Conservation (phyloP, 345 rosid species). For the Atalantia buxifolia region DNA sequence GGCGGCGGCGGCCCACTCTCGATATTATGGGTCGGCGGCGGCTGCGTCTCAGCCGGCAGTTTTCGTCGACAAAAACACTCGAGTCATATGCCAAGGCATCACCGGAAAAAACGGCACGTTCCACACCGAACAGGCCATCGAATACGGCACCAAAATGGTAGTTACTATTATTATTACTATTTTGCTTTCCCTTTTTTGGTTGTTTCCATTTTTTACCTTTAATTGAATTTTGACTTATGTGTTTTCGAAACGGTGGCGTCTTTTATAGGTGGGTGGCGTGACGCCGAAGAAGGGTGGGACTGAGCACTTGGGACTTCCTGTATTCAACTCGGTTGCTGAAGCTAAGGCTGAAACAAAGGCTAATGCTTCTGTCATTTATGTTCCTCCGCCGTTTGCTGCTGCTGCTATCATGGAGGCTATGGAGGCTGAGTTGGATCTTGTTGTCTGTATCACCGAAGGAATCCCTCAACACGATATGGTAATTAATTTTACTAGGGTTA, state of each 20-base stretch:
- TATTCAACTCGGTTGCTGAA: conserved; percentile 89
- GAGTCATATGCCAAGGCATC: conserved; percentile 94
- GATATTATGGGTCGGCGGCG: conserved; percentile 55
- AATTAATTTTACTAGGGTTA: conserved; percentile 2
- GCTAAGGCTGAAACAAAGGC: conserved; percentile 94
- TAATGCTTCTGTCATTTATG: conserved; percentile 92
- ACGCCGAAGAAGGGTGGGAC: conserved; percentile 99
- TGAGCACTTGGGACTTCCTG: conserved; percentile 94
- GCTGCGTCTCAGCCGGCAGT: conserved; percentile 68
- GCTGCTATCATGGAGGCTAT: conserved; percentile 96
- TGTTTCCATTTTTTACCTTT: neutral
- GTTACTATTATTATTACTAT: neutral
- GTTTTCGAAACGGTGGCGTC: neutral
- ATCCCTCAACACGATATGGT: conserved; percentile 99
- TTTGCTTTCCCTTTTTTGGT: neutral
- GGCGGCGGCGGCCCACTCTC: conserved; percentile 26
- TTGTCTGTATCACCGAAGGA: conserved; percentile 94
- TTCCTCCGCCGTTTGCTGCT: conserved; percentile 97
- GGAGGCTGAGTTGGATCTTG: conserved; percentile 86
- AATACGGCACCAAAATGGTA: conserved; percentile 97
- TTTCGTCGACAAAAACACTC: conserved; percentile 85
- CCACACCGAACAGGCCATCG: conserved; percentile 97
- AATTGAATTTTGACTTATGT: neutral
- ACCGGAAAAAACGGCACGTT: conserved; percentile 94
- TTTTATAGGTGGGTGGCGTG: conserved; percentile 83